These are phyloP conservation scores for Solanum megistacrolobum DNA, from an alignment of 257 asterid species.

Conservation along the genomic window DNA sequence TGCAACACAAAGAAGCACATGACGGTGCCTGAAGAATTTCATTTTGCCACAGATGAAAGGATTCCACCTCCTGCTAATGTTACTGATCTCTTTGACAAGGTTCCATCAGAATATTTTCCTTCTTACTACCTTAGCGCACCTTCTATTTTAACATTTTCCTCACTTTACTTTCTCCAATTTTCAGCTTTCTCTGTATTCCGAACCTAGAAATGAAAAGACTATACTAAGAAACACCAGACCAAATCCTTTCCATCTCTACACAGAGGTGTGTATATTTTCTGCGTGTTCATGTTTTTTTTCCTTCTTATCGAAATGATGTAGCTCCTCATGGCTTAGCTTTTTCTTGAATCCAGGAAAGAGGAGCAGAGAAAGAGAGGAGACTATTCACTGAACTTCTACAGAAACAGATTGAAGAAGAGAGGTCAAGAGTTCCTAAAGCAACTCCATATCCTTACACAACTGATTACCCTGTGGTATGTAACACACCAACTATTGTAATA, in stretches of 20 bases:
- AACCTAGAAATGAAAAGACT: conserved; percentile 52
- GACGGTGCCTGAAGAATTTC: conserved; percentile 79
- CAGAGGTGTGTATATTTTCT: conserved; percentile 44
- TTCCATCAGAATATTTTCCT: conserved; percentile 1
- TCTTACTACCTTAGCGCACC: neutral
- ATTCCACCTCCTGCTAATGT: conserved; percentile 68
- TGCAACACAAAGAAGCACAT: conserved; percentile 65
- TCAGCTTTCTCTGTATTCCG: conserved; percentile 78
- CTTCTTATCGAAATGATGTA: neutral
- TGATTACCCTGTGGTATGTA: conserved; percentile 82
- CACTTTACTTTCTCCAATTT: neutral
- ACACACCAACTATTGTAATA: neutral
- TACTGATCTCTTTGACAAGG: conserved; percentile 75
- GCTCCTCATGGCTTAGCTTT: neutral
- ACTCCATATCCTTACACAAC: conserved; percentile 96
- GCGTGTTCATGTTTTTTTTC: neutral
- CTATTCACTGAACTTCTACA: conserved; percentile 46
- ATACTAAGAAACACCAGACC: conserved; percentile 54
- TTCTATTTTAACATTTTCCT: neutral
- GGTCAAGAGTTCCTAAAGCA: conserved; percentile 76
- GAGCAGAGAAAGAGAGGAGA: conserved; percentile 69
- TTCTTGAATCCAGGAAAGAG: conserved; percentile 60
- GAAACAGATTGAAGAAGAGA: conserved; percentile 77
- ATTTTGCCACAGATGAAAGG: conserved; percentile 78
- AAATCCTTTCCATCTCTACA: conserved; percentile 79